Evolutionary conservation across 441 rosid species (phyloP).

Genomic region (Iberis amara): DNA sequence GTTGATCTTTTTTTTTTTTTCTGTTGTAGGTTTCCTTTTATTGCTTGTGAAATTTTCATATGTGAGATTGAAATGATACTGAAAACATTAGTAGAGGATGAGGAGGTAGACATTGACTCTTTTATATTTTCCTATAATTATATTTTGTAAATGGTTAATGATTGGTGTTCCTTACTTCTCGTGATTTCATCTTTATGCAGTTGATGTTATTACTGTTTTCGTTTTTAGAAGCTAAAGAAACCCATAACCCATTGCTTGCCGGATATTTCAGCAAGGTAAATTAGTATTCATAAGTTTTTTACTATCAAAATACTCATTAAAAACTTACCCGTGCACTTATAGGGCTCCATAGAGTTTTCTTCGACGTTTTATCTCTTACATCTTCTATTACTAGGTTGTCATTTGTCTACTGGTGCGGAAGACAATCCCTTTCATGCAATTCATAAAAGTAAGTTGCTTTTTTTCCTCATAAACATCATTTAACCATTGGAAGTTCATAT

Average conservation of each 20-base stretch:
- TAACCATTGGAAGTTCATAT: slow-evolving; percentile 6
- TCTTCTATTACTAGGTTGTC: slow-evolving; percentile 49
- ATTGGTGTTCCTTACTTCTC: slow-evolving; percentile 20
- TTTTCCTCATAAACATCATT: slow-evolving; percentile 15
- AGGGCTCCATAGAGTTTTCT: slow-evolving; percentile 9
- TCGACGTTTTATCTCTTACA: slow-evolving; percentile 5
- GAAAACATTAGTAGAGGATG: slow-evolving; percentile 66
- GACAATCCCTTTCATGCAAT: slow-evolving; percentile 55
- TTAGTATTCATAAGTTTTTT: slow-evolving; percentile 17
- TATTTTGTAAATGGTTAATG: background rate
- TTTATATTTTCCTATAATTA: slow-evolving; percentile 5
- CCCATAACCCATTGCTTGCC: slow-evolving; percentile 50
- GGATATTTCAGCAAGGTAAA: slow-evolving; percentile 80
- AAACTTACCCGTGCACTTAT: no score
- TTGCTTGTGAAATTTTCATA: slow-evolving; percentile 67
- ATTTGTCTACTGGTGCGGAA: slow-evolving; percentile 61
- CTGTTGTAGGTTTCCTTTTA: slow-evolving; percentile 48
- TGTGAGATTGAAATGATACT: slow-evolving; percentile 80
- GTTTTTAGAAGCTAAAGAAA: slow-evolving; percentile 48
- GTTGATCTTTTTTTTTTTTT: slow-evolving; percentile 30
- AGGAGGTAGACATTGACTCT: slow-evolving; percentile 37
- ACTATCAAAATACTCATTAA: background rate
- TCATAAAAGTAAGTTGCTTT: slow-evolving; percentile 47
- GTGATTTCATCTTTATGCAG: slow-evolving; percentile 37
- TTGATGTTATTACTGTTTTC: slow-evolving; percentile 65